A percentile compares a stretch with the other conserved stretches of the same genome.
Evolutionary conservation across 225 moss, liverwort and hornwort genomes (phyloP).

Genomic region (Marchantia paleacea): DNA sequence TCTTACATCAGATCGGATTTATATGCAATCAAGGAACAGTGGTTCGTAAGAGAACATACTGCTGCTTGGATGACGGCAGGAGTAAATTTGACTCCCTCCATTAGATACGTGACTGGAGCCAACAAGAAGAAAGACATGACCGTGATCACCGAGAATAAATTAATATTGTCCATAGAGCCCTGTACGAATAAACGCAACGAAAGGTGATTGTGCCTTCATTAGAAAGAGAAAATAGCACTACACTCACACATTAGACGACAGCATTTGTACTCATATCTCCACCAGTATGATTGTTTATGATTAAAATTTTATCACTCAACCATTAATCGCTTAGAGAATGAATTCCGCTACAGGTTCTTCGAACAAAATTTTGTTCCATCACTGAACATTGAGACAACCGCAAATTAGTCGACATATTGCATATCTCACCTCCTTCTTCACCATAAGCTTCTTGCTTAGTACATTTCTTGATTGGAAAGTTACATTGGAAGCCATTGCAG

Average conservation of each 20-base stretch:
- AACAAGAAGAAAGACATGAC: conserved; percentile 81
- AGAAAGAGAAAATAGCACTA: neutral
- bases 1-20: too few relatives aligned
- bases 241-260: too few relatives aligned
- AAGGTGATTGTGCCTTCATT: neutral
- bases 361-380: neutral
- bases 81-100: conserved; percentile 83
- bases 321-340: too few relatives aligned
- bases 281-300: too few relatives aligned
- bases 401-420: neutral
- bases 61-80: conserved; percentile 55
- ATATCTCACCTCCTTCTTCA: conserved; percentile 74
- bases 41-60: conserved; percentile 29
- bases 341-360: neutral
- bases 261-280: too few relatives aligned
- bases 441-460: conserved; percentile 96
- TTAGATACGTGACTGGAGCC: conserved; percentile 50
- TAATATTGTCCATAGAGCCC: conserved; percentile 92
- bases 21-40: too few relatives aligned
- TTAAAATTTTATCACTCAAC: too few relatives aligned
- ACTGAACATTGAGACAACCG: neutral
- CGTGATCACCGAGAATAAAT: conserved; percentile 91
- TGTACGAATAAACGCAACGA: conserved; percentile 21
- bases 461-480: conserved; percentile 98
- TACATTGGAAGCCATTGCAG: conserved; percentile 98